A percentile compares a stretch with the other conserved stretches of the same genome.
These are phyloP conservation scores for Acer yangbiense DNA, from an alignment of 345 rosid genomes.

Conservation along the genomic window DNA sequence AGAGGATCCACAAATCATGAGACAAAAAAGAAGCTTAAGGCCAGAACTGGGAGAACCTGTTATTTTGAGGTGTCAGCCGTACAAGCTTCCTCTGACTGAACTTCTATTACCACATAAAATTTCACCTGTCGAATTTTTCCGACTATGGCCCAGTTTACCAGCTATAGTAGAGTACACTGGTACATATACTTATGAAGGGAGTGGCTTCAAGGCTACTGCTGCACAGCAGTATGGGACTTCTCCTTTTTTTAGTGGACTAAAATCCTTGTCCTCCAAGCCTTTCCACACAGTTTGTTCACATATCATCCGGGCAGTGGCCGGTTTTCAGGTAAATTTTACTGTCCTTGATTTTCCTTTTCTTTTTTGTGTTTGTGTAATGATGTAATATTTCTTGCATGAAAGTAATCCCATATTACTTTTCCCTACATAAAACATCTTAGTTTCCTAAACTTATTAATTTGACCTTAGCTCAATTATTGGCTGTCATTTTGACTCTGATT, in stretches of 20 bases:
- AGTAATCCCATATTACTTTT: not conserved
- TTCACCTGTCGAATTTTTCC: conserved; percentile 96
- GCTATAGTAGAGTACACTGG: conserved; percentile 89
- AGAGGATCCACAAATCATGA: conserved; percentile 82
- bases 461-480: not conserved
- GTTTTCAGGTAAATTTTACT: conserved; percentile 73
- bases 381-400: not conserved
- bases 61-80: conserved; percentile 91
- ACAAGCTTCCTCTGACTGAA: conserved; percentile 94
- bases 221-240: conserved; percentile 97
- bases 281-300: conserved; percentile 95
- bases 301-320: conserved; percentile 92
- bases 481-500: not conserved
- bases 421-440: not conserved
- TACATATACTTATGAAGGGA: conserved; percentile 87
- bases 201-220: conserved; percentile 98
- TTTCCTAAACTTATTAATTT: not conserved
- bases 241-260: conserved; percentile 89
- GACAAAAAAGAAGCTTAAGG: conserved; percentile 78
- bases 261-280: conserved; percentile 88
- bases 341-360: not conserved
- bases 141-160: conserved; percentile 98
- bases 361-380: not conserved
- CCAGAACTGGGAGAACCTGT: conserved; percentile 98
- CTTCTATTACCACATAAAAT: conserved; percentile 92